These are phyloP conservation scores for Nothophoma quercina DNA, from an alignment of 2,329 filamentous ascomycete species.

Conservation along the genomic window DNA sequence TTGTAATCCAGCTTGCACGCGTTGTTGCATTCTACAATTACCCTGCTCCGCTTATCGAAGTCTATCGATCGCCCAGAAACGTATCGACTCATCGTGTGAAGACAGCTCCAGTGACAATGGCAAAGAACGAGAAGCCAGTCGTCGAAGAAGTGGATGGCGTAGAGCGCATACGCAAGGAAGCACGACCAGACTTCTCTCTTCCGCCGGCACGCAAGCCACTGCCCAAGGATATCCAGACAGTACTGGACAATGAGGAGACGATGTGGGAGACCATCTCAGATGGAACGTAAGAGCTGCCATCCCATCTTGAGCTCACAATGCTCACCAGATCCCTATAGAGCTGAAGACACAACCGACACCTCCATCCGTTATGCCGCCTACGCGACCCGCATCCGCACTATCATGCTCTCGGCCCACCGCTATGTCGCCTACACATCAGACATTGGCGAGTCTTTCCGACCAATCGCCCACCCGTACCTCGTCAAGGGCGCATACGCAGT, in stretches of 20 bases:
- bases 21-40: background rate
- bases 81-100: background rate
- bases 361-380: slow-evolving; percentile 93
- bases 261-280: slow-evolving; percentile 81
- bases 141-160: slow-evolving; percentile 46
- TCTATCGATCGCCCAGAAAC: background rate
- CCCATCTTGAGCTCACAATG: background rate
- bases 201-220: slow-evolving; percentile 61
- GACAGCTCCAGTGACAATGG: slow-evolving; percentile 37
- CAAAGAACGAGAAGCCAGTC: slow-evolving; percentile 44
- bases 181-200: slow-evolving; percentile 57
- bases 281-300: slow-evolving; percentile 70
- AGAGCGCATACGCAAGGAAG: slow-evolving; percentile 52
- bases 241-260: slow-evolving; percentile 66
- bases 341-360: slow-evolving; percentile 81
- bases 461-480: slow-evolving; percentile 84
- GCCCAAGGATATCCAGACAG: slow-evolving; percentile 62
- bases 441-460: slow-evolving; percentile 94
- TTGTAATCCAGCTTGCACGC: background rate
- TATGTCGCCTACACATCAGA: slow-evolving; percentile 98
- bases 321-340: slow-evolving; percentile 54
- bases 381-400: slow-evolving; percentile 81
- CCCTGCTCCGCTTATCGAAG: background rate
- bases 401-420: slow-evolving; percentile 87
- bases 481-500: slow-evolving; percentile 86